phyloP scores from a whole-genome alignment of 768 basidiomycete genomes.

The Hygrocybe punicea region DNA sequence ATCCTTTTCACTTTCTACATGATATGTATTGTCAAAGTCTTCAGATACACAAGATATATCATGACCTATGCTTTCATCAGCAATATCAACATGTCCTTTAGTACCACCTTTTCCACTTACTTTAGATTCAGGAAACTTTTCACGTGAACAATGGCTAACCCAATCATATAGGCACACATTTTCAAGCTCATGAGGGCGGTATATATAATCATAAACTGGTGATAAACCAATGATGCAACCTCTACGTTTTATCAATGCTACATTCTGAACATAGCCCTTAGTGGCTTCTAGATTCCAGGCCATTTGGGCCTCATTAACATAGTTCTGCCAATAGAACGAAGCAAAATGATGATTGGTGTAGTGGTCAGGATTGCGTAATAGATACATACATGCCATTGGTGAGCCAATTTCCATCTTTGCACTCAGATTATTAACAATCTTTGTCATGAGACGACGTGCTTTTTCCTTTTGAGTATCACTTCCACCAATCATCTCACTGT shows the following conservation, averaged over 20 bases:
- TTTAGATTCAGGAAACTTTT: slow-evolving; percentile 4
- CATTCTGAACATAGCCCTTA: slow-evolving; percentile 13
- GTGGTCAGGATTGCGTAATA: slow-evolving; percentile 28
- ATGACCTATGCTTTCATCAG: background rate
- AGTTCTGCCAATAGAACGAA: slow-evolving; percentile 10
- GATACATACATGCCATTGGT: slow-evolving; percentile 26
- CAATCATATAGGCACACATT: slow-evolving; percentile 30
- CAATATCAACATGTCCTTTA: background rate
- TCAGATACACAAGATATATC: slow-evolving; percentile 18
- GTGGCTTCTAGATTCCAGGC: slow-evolving; percentile 11
- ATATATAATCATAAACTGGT: slow-evolving; percentile 28
- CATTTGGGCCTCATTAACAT: slow-evolving; percentile 15
- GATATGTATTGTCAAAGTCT: too few species aligned
- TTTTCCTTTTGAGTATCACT: slow-evolving; percentile 7
- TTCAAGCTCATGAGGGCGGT: slow-evolving; percentile 19
- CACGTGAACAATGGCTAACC: slow-evolving; percentile 14
- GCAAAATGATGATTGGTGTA: slow-evolving; percentile 32
- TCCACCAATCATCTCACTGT: slow-evolving; percentile 18
- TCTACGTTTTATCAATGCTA: slow-evolving; percentile 17
- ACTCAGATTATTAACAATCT: slow-evolving; percentile 28
- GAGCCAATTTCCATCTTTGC: slow-evolving; percentile 30
- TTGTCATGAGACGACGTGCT: slow-evolving; percentile 21
- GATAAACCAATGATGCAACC: slow-evolving; percentile 18
- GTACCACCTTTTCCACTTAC: background rate
- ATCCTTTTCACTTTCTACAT: too few species aligned